These are phyloP conservation scores for Aspergillus sp. DNA, from an alignment of 2,329 filamentous ascomycete species.

Conservation along the genomic window DNA sequence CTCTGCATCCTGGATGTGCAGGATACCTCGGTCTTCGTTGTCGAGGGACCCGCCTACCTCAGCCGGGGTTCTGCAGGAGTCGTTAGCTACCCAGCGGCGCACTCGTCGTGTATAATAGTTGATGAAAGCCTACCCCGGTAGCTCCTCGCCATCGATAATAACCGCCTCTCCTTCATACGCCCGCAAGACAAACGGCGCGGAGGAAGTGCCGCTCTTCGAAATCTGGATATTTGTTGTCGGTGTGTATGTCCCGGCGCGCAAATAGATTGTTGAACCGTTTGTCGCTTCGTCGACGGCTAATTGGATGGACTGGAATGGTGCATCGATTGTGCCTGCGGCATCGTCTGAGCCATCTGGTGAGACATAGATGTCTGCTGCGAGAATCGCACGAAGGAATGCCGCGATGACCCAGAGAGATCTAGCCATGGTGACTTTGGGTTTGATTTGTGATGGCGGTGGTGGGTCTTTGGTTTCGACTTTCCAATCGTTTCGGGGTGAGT, in stretches of 20 bases:
- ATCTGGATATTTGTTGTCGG: slow-evolving; percentile 19
- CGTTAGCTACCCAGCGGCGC: no score
- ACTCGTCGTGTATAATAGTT: no score
- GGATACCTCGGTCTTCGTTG: slow-evolving; percentile 16
- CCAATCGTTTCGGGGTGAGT: neutral
- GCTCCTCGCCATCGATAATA: slow-evolving; percentile 17
- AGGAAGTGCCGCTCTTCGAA: slow-evolving; percentile 14
- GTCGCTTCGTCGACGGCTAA: slow-evolving; percentile 15
- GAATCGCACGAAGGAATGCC: neutral
- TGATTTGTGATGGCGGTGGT: neutral
- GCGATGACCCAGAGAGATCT: neutral
- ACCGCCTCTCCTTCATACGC: slow-evolving; percentile 16
- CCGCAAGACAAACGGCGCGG: slow-evolving; percentile 11
- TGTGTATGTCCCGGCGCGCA: slow-evolving; percentile 15
- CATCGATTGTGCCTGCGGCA: slow-evolving; percentile 9
- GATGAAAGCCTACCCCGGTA: slow-evolving; percentile 10
- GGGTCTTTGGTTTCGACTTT: neutral
- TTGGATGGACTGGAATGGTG: slow-evolving; percentile 17
- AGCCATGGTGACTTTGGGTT: neutral
- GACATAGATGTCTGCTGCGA: slow-evolving; percentile 17
- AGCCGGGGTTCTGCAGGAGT: slow-evolving; percentile 13
- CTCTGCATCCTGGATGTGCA: slow-evolving; percentile 18
- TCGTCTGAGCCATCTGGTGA: slow-evolving; percentile 15
- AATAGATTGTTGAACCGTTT: slow-evolving; percentile 15
- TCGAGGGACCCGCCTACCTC: slow-evolving; percentile 9